Conservation (phyloP, 1,284 basidiomycete species). For the Ganoderma resinaceum region DNA sequence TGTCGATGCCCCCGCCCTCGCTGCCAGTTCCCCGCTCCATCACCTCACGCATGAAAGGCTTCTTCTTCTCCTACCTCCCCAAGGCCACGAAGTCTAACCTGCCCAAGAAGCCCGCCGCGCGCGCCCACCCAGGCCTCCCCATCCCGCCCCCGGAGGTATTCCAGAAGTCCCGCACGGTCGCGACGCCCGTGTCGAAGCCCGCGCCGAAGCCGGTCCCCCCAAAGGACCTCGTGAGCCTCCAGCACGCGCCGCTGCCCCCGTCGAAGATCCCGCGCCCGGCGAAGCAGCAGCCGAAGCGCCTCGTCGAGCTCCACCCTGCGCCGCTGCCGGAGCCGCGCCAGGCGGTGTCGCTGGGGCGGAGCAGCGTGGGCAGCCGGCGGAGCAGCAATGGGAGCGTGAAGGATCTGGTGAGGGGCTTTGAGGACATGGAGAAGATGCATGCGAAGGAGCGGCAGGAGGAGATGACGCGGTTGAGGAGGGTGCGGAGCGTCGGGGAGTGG, state of each 20-base stretch:
- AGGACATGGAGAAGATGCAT: conserved; percentile 51
- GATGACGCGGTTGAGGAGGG: conserved; percentile 34
- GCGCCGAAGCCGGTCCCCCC: conserved; percentile 54
- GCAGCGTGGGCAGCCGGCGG: conserved; percentile 46
- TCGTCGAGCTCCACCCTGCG: conserved; percentile 63
- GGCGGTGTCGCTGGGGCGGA: conserved; percentile 29
- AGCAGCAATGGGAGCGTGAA: conserved; percentile 73
- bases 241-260: conserved; percentile 53
- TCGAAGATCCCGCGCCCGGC: conserved; percentile 52
- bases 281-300: conserved; percentile 48
- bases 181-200: conserved; percentile 62
- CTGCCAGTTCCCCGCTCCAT: conserved; percentile 31
- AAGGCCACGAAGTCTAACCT: conserved; percentile 46
- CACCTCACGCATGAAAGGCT: conserved; percentile 49
- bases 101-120: conserved; percentile 23
- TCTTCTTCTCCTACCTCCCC: conserved; percentile 69
- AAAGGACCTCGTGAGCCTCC: conserved; percentile 67
- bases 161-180: conserved; percentile 57
- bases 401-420: conserved; percentile 70
- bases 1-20: conserved; percentile 12
- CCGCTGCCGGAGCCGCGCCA: conserved; percentile 42
- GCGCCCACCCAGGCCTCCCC: conserved; percentile 48
- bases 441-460: conserved; percentile 33
- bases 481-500: conserved; percentile 37
- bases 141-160: conserved; percentile 60